These are phyloP conservation scores for Fusarium zealandicum DNA, from an alignment of 2,329 filamentous ascomycete species.

Conservation along the genomic window DNA sequence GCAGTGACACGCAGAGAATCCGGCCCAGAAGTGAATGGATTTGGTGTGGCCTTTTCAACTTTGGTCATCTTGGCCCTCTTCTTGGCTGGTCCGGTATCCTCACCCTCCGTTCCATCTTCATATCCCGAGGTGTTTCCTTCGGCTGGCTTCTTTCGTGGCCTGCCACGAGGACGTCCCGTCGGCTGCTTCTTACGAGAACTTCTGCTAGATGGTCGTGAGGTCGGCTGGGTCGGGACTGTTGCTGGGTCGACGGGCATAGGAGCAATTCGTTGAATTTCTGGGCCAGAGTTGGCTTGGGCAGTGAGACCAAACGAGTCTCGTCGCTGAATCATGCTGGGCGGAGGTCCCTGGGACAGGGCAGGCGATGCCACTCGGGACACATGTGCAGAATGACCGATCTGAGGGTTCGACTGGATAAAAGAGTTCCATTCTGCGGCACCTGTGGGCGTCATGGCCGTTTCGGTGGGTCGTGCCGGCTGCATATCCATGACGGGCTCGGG, in stretches of 20 bases:
- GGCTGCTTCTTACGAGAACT: constrained; percentile 57
- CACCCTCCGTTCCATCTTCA: constrained; percentile 70
- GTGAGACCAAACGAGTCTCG: constrained; percentile 41
- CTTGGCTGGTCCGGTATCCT: constrained; percentile 57
- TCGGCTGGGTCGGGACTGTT: constrained; percentile 38
- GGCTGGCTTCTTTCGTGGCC: constrained; percentile 61
- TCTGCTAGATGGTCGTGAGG: constrained; percentile 67
- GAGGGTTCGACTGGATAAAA: constrained; percentile 75
- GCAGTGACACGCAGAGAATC: constrained; percentile 90
- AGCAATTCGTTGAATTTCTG: constrained; percentile 47
- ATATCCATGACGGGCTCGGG: constrained; percentile 39
- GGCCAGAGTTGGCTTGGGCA: constrained; percentile 30
- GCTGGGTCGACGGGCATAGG: constrained; percentile 44
- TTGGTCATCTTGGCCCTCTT: constrained; percentile 84
- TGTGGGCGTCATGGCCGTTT: constrained; percentile 54
- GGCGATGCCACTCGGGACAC: constrained; percentile 48
- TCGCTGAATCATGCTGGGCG: constrained; percentile 25
- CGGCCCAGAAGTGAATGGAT: constrained; percentile 73
- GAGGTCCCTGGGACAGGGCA: constrained; percentile 46
- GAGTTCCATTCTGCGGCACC: constrained; percentile 81
- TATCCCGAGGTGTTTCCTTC: constrained; percentile 77
- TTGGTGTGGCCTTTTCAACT: constrained; percentile 74
- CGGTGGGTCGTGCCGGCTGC: constrained; percentile 37
- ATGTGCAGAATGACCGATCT: constrained; percentile 51
- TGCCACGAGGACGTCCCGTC: constrained; percentile 63